Base-by-base conservation (phyloP, 164 flowering plant genomes). In the Magnolia kwangsiensis region DNA sequence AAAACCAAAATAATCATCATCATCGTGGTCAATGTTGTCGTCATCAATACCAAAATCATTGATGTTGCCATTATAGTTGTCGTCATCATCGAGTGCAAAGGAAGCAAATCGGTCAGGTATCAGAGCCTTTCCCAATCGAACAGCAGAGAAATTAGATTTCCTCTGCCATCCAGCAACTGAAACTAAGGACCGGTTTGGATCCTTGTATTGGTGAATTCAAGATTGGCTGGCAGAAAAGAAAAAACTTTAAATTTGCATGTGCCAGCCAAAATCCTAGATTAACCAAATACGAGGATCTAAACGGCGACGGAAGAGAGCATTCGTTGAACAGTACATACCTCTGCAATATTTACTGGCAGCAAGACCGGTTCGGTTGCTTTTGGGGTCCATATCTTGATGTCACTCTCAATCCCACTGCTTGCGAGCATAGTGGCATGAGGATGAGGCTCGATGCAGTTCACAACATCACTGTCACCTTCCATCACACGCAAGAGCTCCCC, bases 361-460 rank as follows among this genome's bases (percentile, higher is more conserved):
- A 82, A 72, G 73, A 91, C 91, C 84, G 78, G 92, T 75, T 92
- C 89, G 51, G 51, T 71, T 59, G 96, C 92, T 76, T 82, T 89
- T 16, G 99, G 98, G 23, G 87, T 89, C 98, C 98, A 96, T 63
- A 96, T 84, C 83, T 96, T 96, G 75, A 94, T 78, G 75, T 94
- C 91, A 58, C 58, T 74, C 74, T 96, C 99, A 45, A 94, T 84
- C 65, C 99, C 99, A 76, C 99, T 91, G 82, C 97, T 96, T 6
- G 97, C 97, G 73, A 96, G 91, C 73, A 90, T 84, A 2, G 87
- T 73, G 16, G 78, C 84, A 83, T 91, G 91, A 80, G 99, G 99
- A 85, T 96, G 99, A 74, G 93, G 77, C 82, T 92, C 92, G 55
- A 93, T 85, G 75, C 98, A 96, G 82, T 96, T 96, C 61, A 92